Percentiles rank a stretch among this genome's conserved stretches.
These are phyloP conservation scores for Pseudomonodictys pantanalensis DNA, from an alignment of 495 filamentous ascomycete species.

Conservation along the genomic window DNA sequence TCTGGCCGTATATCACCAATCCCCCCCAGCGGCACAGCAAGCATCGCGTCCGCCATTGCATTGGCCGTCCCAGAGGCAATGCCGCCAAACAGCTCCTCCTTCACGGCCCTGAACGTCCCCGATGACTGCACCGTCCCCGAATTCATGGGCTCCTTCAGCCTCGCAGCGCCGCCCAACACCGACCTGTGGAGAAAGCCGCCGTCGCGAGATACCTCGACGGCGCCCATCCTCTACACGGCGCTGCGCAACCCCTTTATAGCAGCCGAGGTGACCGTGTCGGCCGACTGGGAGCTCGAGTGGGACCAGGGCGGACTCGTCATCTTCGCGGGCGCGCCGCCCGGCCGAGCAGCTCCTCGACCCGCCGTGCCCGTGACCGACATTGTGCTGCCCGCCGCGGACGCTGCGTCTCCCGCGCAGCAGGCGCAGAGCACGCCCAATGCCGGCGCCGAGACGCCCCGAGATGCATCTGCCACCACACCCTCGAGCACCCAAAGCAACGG, in stretches of 20 bases:
- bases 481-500: background rate
- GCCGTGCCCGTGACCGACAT: background rate
- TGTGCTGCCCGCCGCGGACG: background rate
- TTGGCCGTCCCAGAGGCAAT: no score
- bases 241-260: constrained; percentile 53
- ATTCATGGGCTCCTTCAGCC: constrained; percentile 57
- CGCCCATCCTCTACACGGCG: constrained; percentile 57
- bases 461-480: background rate
- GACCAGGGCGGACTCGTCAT: constrained; percentile 65
- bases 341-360: constrained; percentile 14
- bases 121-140: constrained; percentile 46
- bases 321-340: constrained; percentile 39
- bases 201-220: constrained; percentile 54
- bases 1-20: no score
- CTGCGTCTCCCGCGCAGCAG: background rate
- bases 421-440: background rate
- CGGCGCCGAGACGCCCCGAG: background rate
- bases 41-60: background rate
- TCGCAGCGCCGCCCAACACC: constrained; percentile 56
- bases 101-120: constrained; percentile 53
- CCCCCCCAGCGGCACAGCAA: constrained; percentile 9
- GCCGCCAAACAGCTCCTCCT: constrained; percentile 52
- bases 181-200: constrained; percentile 52
- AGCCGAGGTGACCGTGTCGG: constrained; percentile 58
- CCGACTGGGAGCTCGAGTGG: constrained; percentile 60